Base-by-base conservation (phyloP, 352 stramenopile genomes). In the Thalassiosira exigua region DNA sequence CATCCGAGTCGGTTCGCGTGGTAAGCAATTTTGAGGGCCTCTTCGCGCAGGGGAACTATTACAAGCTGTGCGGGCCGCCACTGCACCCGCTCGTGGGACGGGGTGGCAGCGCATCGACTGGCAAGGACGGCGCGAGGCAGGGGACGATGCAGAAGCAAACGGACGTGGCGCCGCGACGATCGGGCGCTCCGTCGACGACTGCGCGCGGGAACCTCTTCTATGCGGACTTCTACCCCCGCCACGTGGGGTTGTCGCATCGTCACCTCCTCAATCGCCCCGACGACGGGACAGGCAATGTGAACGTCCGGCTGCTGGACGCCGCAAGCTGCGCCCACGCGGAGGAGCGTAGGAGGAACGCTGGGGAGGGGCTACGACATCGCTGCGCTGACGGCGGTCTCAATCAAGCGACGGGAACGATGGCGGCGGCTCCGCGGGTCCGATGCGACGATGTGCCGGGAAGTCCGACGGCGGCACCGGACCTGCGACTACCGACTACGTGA, bases 401-500 rank as follows among this genome's bases (percentile, higher is more conserved):
- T 56, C 52, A 84, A 80, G 57, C 57, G 69, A 3, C 48, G 67
- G 50, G 80, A 84, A 21, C 51, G 78, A 44, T 90, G 81, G 82
- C 82, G 51, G 54, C 78, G 88, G 21, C 51, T 91, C 7, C 51
- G 72, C 41, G 58, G 73, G 39, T 64, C 17, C 57, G 85, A 80
- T 1, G 46, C 36, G 7, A 44, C 41, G 0, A 80, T 93, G 21
- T 93, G 85, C 42, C 46, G 61, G 70, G 51, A 87, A 65, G 81
- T 92, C 48, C 62, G 83, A 7, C 60, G 50, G 46, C 42, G 70
- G 58, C 73, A 86, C 17, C 60, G 54, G 76, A 69, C 60, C 46
- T 92, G 83, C 68, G 72, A 93, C 73, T 92, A 89, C 68, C 72
- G 88, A n/a, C 32, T 88, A 19, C 64, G 92, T 4, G 71, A 91